These are phyloP conservation scores for Populus pruinosa DNA, from an alignment of 345 rosid genomes.

Conservation along the genomic window DNA sequence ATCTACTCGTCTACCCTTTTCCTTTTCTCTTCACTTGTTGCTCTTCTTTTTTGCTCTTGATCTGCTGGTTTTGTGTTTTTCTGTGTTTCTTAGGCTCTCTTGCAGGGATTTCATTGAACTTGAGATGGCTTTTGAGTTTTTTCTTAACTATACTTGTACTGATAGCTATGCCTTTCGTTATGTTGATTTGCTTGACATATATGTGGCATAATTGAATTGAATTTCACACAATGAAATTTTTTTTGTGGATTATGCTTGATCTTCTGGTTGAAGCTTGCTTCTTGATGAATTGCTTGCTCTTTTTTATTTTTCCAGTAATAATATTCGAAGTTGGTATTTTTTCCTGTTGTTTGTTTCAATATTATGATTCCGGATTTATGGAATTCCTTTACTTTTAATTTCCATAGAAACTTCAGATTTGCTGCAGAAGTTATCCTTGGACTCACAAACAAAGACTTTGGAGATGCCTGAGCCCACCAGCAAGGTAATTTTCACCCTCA, in stretches of 20 bases:
- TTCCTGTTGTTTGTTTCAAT: background rate
- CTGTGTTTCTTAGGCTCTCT: background rate
- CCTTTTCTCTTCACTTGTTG: background rate
- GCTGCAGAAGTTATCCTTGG: constrained; percentile 71
- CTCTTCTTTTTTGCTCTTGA: background rate
- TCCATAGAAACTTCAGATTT: constrained; percentile 69
- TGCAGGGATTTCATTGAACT: background rate
- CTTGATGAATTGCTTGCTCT: background rate
- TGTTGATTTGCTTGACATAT: background rate
- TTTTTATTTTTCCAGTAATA: background rate
- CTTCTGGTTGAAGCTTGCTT: background rate
- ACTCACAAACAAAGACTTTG: constrained; percentile 54
- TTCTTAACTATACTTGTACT: background rate
- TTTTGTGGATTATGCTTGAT: background rate
- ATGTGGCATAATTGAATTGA: background rate
- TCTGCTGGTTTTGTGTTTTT: background rate
- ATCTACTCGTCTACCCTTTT: background rate
- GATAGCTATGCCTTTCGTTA: background rate
- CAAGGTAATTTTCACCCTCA: constrained; percentile 39
- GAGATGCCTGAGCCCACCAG: constrained; percentile 74
- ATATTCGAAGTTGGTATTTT: background rate
- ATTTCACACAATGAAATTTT: background rate
- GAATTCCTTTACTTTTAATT: constrained; percentile 48
- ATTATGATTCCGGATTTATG: background rate
- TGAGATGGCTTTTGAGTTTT: background rate